Percentiles rank a stretch among this genome's conserved stretches.
Conservation (phyloP, 2,329 filamentous ascomycete species). For the Verruconis gallopava region DNA sequence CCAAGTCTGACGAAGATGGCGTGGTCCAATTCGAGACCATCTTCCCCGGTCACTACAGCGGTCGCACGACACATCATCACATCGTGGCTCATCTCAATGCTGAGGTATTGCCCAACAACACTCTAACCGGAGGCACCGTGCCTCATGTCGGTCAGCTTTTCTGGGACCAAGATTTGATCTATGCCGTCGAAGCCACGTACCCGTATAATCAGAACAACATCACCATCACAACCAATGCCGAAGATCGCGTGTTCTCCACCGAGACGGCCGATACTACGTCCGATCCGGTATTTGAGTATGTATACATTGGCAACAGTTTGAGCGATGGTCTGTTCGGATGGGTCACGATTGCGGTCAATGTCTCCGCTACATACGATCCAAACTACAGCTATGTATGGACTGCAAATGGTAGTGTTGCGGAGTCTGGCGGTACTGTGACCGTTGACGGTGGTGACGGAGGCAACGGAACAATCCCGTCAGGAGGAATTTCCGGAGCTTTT, state of each 20-base stretch:
- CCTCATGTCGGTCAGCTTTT: conserved; percentile 54
- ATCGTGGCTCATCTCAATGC: conserved; percentile 24
- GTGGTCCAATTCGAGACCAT: conserved; percentile 30
- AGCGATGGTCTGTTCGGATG: conserved; percentile 9
- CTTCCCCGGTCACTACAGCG: conserved; percentile 35
- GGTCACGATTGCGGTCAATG: conserved; percentile 7
- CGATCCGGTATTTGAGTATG: conserved; percentile 48
- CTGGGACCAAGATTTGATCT: conserved; percentile 47
- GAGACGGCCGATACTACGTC: too few relatives aligned
- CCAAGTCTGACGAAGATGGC: conserved; percentile 28
- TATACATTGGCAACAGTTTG: conserved; percentile 38
- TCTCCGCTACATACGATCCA: too few relatives aligned
- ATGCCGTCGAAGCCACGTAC: conserved; percentile 32
- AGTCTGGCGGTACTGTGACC: too few relatives aligned
- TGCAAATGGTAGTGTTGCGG: too few relatives aligned
- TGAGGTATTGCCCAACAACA: conserved; percentile 35
- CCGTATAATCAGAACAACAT: conserved; percentile 35
- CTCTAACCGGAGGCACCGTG: conserved; percentile 36
- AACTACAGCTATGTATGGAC: too few relatives aligned
- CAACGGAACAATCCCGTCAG: too few relatives aligned
- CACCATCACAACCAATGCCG: conserved; percentile 35
- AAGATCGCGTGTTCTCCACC: conserved; percentile 39
- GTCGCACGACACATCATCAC: conserved; percentile 16
- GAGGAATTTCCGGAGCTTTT: too few relatives aligned
- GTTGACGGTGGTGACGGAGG: too few relatives aligned